A percentile compares a stretch with the other conserved stretches of the same genome.
These are phyloP conservation scores for Solioccasus polychromus DNA, from an alignment of 768 basidiomycete genomes.

Conservation along the genomic window DNA sequence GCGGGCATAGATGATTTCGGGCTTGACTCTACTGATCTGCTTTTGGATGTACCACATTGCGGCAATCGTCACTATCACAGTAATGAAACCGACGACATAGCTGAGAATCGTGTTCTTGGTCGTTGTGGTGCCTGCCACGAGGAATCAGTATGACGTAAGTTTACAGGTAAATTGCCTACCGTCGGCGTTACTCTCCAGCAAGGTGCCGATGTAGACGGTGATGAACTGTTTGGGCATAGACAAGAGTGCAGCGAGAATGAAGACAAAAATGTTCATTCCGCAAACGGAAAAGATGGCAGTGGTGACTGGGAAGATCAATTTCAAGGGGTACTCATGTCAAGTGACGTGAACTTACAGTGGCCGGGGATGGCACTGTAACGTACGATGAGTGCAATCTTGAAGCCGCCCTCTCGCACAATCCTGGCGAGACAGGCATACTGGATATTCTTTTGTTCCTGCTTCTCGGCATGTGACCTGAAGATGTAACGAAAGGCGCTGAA, in stretches of 20 bases:
- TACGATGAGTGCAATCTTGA: conserved; percentile 75
- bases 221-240: conserved; percentile 90
- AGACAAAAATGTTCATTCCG: conserved; percentile 79
- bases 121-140: conserved; percentile 17
- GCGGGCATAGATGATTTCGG: conserved; percentile 61
- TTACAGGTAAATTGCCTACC: conserved; percentile 13
- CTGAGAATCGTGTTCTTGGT: conserved; percentile 62
- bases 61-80: conserved; percentile 64
- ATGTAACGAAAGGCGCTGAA: conserved; percentile 79
- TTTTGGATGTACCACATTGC: conserved; percentile 85
- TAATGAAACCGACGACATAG: conserved; percentile 63
- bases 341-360: conserved; percentile 55
- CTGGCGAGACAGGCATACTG: conserved; percentile 60
- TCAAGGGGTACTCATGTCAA: background rate
- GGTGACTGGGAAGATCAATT: conserved; percentile 48
- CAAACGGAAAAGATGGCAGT: conserved; percentile 88
- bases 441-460: conserved; percentile 58
- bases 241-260: conserved; percentile 74
- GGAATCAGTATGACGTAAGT: conserved; percentile 2
- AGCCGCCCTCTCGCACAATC: conserved; percentile 84
- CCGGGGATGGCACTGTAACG: conserved; percentile 83
- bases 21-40: conserved; percentile 68
- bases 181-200: conserved; percentile 50
- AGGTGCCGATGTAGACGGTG: conserved; percentile 86
- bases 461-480: conserved; percentile 72